Base-by-base conservation (phyloP, 345 rosid species). In the Firmiana major region DNA sequence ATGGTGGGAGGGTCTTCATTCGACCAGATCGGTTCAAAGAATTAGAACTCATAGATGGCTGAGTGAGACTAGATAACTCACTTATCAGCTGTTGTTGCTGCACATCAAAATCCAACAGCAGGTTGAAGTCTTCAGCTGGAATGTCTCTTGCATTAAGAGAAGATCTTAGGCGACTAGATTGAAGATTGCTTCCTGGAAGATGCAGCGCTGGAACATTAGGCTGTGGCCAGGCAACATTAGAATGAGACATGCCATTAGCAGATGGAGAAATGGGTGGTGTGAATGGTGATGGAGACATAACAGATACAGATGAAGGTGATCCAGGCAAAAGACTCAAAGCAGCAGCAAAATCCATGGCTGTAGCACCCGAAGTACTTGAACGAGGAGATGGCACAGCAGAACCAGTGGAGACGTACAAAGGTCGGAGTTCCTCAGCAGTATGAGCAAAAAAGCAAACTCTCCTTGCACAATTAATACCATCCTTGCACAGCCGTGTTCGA, bases 361-460 rank as follows among this genome's bases (percentile, higher is more conserved):
- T 55, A 31, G 91, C 88, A 73, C 82, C 83, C 48, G 94, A 87
- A 45, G 88, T 83, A 48, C 88, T 79, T 0, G 98, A 89, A 3
- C 98, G 89, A 59, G 98, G 98, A 1, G 98, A 92, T 8, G 86
- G 97, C 70, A 92, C 96, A 5, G 94, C 98, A 4, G 97, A 92
- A 40, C 98, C 98, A 0, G 98, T 92, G 0, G 98, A 92, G 7
- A 90, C 90, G 63, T 87, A 94, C 67, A 94, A 75, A 8, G 98
- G 98, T 22, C 97, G 85, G 46, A 94, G 91, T 81, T 94, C 98
- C 75, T 94, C 97, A 19, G 90, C 84, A 2, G 90, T 86, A 83
- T 94, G 98, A 6, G 97, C 98, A 79, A 94, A 94, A 82, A 94
- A 94, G 82, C 98, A 94, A n/a, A 94, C 97, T n/a, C 98, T 87